Conservation (phyloP, 352 stramenopile species). For the Albugo candida region DNA sequence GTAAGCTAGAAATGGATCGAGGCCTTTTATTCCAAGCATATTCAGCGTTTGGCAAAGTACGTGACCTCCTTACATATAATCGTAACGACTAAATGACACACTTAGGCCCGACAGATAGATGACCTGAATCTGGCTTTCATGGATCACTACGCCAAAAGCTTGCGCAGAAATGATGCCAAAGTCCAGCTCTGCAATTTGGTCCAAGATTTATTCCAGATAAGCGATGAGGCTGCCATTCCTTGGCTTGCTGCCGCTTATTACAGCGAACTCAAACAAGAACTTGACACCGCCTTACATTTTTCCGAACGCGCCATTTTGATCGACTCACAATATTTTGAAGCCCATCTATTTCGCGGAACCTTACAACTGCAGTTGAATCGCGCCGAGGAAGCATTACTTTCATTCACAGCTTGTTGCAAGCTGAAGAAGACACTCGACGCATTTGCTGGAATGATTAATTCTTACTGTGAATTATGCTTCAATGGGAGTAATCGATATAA, state of each 20-base stretch:
- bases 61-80: too few relatives aligned
- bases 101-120: conserved; percentile 23
- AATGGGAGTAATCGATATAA: conserved; percentile 51
- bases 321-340: conserved; percentile 19
- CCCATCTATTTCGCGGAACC: conserved; percentile 36
- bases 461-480: conserved; percentile 45
- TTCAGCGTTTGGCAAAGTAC: conserved; percentile 23
- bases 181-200: conserved; percentile 46
- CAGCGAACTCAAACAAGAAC: conserved; percentile 49
- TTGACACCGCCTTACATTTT: conserved; percentile 47
- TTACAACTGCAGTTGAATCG: conserved; percentile 35
- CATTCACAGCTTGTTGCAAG: conserved; percentile 44
- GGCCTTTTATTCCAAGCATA: conserved; percentile 37
- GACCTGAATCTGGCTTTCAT: conserved; percentile 36
- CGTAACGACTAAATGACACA: too few relatives aligned
- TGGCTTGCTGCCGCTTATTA: conserved; percentile 66
- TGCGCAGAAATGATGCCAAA: conserved; percentile 22
- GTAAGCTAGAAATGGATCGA: conserved; percentile 35
- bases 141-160: conserved; percentile 41
- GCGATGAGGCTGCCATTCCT: conserved; percentile 21
- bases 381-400: conserved; percentile 35
- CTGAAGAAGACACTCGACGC: conserved; percentile 39
- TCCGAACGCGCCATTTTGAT: conserved; percentile 36
- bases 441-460: conserved; percentile 48
- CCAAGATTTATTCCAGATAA: conserved; percentile 47